These are phyloP conservation scores for Bipolaris zeicola DNA, from an alignment of 2,329 filamentous ascomycete species.

Conservation along the genomic window DNA sequence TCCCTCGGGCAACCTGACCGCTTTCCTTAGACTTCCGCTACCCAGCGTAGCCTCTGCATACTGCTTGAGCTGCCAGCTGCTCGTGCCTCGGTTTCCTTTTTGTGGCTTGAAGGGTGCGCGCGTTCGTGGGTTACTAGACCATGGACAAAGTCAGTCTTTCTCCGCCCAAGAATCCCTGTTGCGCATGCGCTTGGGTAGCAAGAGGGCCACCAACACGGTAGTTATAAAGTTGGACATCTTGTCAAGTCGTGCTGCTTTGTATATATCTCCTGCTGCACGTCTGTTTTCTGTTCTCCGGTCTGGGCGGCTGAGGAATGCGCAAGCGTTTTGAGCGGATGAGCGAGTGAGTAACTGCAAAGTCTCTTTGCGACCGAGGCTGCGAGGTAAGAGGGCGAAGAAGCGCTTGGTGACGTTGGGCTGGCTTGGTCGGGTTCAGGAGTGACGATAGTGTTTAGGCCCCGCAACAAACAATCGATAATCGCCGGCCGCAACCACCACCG, in stretches of 20 bases:
- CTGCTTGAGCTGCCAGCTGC: slow-evolving; percentile 91
- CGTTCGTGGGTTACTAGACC: slow-evolving; percentile 79
- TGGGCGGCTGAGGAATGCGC: slow-evolving; percentile 24
- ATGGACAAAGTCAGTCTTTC: slow-evolving; percentile 44
- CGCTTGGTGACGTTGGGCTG: slow-evolving; percentile 11
- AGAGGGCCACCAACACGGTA: slow-evolving; percentile 70
- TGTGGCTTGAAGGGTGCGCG: slow-evolving; percentile 91
- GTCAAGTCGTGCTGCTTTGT: background rate
- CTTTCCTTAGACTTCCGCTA: slow-evolving; percentile 91
- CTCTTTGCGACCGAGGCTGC: background rate
- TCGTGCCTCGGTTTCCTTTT: slow-evolving; percentile 81
- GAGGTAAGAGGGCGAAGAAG: background rate
- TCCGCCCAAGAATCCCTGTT: slow-evolving; percentile 16
- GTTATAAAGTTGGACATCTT: slow-evolving; percentile 71
- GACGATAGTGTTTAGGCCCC: slow-evolving; percentile 29
- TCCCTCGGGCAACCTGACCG: slow-evolving; percentile 94
- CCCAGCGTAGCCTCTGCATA: slow-evolving; percentile 97
- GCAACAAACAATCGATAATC: slow-evolving; percentile 28
- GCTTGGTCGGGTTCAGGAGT: slow-evolving; percentile 6
- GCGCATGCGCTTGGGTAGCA: background rate
- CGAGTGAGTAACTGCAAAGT: slow-evolving; percentile 4
- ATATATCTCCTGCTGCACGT: background rate
- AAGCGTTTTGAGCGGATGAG: slow-evolving; percentile 5
- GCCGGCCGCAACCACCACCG: slow-evolving; percentile 12
- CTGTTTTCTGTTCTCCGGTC: background rate